Conservation (phyloP, 2,329 filamentous ascomycete genomes). For the Trichoderma lentiforme region DNA sequence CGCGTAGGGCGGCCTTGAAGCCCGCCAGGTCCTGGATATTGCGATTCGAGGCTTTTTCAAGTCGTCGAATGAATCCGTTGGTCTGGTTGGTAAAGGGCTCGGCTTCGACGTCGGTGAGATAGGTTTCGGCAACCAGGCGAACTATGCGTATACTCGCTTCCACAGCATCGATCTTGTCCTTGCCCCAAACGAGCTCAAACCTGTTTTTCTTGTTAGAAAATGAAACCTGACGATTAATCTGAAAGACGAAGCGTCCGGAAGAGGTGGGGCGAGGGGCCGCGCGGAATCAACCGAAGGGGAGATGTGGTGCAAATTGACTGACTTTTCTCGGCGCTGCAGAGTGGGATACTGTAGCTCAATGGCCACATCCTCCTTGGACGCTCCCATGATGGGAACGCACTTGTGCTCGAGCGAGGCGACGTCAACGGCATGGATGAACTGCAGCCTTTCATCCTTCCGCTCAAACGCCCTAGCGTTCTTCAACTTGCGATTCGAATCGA, state of each 20-base stretch:
- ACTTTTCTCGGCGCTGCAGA: constrained; percentile 65
- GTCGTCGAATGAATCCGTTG: constrained; percentile 69
- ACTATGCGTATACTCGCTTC: constrained; percentile 70
- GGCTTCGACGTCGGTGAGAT: constrained; percentile 69
- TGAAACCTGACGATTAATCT: neutral
- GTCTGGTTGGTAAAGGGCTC: constrained; percentile 67
- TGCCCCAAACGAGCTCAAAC: constrained; percentile 68
- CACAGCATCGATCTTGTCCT: constrained; percentile 74
- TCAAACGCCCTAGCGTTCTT: constrained; percentile 46
- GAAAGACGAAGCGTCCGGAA: neutral
- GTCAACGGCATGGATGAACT: constrained; percentile 58
- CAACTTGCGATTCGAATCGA: constrained; percentile 47
- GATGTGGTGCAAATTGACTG: constrained; percentile 23
- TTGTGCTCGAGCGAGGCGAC: constrained; percentile 51
- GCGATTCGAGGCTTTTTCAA: constrained; percentile 70
- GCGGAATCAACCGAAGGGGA: neutral
- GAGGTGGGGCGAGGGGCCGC: neutral
- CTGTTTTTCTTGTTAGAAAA: constrained; percentile 23
- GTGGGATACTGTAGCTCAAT: constrained; percentile 85
- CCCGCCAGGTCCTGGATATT: constrained; percentile 61
- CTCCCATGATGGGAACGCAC: constrained; percentile 49
- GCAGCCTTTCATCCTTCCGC: constrained; percentile 38
- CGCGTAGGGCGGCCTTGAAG: constrained; percentile 68
- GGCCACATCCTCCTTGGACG: constrained; percentile 50
- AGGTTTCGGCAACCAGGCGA: constrained; percentile 67